A percentile compares a stretch with the other conserved stretches of the same genome.
Evolutionary conservation across 2,329 filamentous ascomycete genomes (phyloP).

Genomic region (Achaetomium macrosporum): DNA sequence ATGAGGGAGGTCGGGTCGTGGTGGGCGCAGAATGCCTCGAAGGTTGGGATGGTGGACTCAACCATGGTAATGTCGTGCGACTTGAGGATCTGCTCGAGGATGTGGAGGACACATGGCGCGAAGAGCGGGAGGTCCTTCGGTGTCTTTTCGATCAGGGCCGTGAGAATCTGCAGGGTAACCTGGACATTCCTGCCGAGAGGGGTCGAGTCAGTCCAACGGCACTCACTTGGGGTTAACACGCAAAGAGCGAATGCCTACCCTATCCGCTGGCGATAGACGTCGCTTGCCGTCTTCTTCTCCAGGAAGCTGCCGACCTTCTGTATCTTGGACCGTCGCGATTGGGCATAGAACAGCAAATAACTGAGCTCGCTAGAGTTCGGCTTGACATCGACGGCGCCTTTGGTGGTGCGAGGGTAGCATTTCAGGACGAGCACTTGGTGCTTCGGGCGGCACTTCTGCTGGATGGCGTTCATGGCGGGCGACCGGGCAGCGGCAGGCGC

Average conservation of each 20-base stretch:
- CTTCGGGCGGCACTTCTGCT: slow-evolving; percentile 75
- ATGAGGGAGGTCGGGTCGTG: slow-evolving; percentile 81
- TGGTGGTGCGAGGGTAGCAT: slow-evolving; percentile 90
- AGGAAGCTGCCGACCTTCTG: slow-evolving; percentile 93
- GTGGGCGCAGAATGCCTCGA: slow-evolving; percentile 81
- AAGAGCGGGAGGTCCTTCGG: slow-evolving; percentile 87
- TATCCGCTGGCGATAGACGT: slow-evolving; percentile 83
- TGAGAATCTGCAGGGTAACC: slow-evolving; percentile 88
- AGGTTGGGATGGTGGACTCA: slow-evolving; percentile 80
- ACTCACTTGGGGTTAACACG: neutral
- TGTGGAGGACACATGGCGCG: slow-evolving; percentile 74
- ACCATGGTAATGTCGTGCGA: slow-evolving; percentile 89
- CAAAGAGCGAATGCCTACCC: slow-evolving; percentile 50
- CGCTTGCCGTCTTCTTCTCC: slow-evolving; percentile 86
- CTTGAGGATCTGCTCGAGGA: slow-evolving; percentile 74
- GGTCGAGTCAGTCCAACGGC: neutral
- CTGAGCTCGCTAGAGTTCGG: slow-evolving; percentile 95
- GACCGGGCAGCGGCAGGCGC: neutral
- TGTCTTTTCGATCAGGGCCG: slow-evolving; percentile 86
- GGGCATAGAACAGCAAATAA: slow-evolving; percentile 95
- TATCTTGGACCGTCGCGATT: slow-evolving; percentile 88
- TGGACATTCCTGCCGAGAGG: slow-evolving; percentile 68
- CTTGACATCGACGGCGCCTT: slow-evolving; percentile 86
- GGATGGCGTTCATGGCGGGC: slow-evolving; percentile 55
- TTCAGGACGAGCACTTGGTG: slow-evolving; percentile 95